Base-by-base conservation (phyloP, 2,329 filamentous ascomycete genomes). In the Penicillium italicum region DNA sequence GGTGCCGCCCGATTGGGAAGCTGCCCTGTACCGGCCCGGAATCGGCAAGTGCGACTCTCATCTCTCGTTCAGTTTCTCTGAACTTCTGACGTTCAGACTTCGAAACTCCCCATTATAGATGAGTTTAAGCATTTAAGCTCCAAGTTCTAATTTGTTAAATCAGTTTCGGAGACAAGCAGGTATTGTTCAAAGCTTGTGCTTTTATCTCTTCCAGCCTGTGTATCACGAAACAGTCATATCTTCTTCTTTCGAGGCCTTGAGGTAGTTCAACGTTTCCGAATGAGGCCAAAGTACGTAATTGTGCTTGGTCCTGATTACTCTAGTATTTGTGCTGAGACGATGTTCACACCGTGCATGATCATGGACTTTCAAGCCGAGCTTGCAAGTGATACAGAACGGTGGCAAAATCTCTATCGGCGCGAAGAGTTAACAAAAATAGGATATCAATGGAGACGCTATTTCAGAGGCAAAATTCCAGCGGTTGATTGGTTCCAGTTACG, bases 1-100 rank as follows among this genome's bases (percentile, higher is more conserved):
- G 20, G 12, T 12, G 26, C n/a, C 4, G 47, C 26, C 40, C 33
- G 22, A 45, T 55, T 55, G 20, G 31, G 56, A 45, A 52, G 34
- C 28, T 53, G 20, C 47, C 62, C 62, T 54, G 44, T 22, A 57
- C 57, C 64, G 62, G 66, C 30, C 62, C 66, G 63, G 53, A 52
- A 63, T 51, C 64, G 62, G 65, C 33, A 59, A 24, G 56, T 5
- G 40, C 42, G 28, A 22, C 40, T 22, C 26, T 8, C n/a, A 14
- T 9, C 26, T 33, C 8, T 24, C 5, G 10, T n/a, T 14, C 3
- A 16, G 16, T 24, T 34, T 6, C 5, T 34, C 20, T 8, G 30
- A n/a, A 34, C 1, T 24, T 34, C 5, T 12, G 14, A 34, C n/a
- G 10, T 44, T 31, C 7, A 2, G 2, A 20, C 3, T 20, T 20